Percentiles rank a stretch among this genome's conserved stretches.
Evolutionary conservation across 306 rosid species (phyloP).

Genomic region (Begonia fuchsioides): DNA sequence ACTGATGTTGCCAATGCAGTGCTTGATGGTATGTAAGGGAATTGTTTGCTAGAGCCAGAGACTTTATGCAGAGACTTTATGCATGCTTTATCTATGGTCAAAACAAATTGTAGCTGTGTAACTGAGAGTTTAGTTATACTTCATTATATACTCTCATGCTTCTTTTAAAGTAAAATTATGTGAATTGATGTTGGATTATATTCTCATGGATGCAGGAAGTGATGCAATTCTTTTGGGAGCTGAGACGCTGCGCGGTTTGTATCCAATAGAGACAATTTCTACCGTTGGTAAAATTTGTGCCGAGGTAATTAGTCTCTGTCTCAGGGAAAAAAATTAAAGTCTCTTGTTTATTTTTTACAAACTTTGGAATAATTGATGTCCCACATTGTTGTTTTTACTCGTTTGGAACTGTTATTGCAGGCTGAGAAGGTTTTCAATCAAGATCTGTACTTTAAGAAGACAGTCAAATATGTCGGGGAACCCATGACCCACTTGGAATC

Average conservation of each 20-base stretch:
- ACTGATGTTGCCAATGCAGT: slow-evolving; percentile 99
- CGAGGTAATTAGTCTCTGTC: slow-evolving; percentile 41
- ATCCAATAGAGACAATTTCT: slow-evolving; percentile 88
- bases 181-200: neutral
- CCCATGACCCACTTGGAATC: slow-evolving; percentile 99
- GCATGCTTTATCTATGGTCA: too few species aligned
- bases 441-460: slow-evolving; percentile 82
- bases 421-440: slow-evolving; percentile 98
- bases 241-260: slow-evolving; percentile 91
- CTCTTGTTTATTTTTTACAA: slow-evolving; percentile 3
- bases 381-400: too few species aligned
- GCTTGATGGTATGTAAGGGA: slow-evolving; percentile 74
- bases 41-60: too few species aligned
- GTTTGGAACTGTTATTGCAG: slow-evolving; percentile 27
- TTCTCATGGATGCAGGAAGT: slow-evolving; percentile 46
- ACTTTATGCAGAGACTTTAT: too few species aligned
- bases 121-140: too few species aligned
- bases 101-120: too few species aligned
- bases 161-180: too few species aligned
- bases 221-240: slow-evolving; percentile 98
- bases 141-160: neutral
- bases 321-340: too few species aligned
- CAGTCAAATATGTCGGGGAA: slow-evolving; percentile 87
- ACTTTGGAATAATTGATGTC: neutral
- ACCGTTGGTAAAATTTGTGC: slow-evolving; percentile 90